Conservation (phyloP, 2,329 filamentous ascomycete species). For the Chrysoporthe austroafricana region DNA sequence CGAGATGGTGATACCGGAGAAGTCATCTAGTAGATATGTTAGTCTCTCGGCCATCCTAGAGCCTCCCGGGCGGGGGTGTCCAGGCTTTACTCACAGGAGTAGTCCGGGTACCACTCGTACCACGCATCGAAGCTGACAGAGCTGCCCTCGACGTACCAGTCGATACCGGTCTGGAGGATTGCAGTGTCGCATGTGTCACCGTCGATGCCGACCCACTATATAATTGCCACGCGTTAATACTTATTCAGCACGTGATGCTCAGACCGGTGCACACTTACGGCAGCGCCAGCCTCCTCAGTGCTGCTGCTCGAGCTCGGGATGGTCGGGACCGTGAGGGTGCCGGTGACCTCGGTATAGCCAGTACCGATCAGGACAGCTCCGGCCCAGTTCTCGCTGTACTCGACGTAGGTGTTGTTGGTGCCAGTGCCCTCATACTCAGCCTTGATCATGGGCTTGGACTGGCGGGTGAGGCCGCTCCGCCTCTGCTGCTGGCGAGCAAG, state of each 20-base stretch:
- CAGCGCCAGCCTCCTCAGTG: constrained; percentile 50
- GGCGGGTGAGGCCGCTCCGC: background rate
- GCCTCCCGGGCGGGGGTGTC: background rate
- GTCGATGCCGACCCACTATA: constrained; percentile 61
- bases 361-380: constrained; percentile 57
- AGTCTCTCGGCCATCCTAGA: background rate
- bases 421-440: background rate
- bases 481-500: constrained; percentile 28
- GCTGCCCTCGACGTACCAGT: constrained; percentile 51
- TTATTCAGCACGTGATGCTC: too few species aligned
- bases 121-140: constrained; percentile 55
- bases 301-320: constrained; percentile 43
- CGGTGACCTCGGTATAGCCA: constrained; percentile 55
- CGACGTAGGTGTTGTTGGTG: constrained; percentile 21
- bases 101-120: constrained; percentile 66
- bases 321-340: constrained; percentile 50
- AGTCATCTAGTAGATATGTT: constrained; percentile 20
- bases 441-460: constrained; percentile 19
- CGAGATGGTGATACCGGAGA: constrained; percentile 30
- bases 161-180: constrained; percentile 61
- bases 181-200: constrained; percentile 58
- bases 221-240: background rate
- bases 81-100: constrained; percentile 39
- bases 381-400: constrained; percentile 53
- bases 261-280: constrained; percentile 31